phyloP scores from a whole-genome alignment of 2,329 filamentous ascomycete genomes.

The Epichloe typhina region DNA sequence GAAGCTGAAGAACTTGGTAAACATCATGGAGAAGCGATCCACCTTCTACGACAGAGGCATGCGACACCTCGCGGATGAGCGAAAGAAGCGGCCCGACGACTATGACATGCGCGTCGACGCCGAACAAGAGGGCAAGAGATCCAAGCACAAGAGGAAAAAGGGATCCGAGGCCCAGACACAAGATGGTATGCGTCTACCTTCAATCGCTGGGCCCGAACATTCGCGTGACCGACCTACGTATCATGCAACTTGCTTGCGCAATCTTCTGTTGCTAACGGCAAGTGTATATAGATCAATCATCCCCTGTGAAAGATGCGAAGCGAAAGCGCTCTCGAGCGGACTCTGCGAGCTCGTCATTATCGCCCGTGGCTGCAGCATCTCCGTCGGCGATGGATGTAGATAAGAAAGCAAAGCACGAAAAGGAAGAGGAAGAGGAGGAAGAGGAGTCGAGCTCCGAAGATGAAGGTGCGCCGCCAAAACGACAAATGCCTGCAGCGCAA shows the following conservation, averaged over 20 bases:
- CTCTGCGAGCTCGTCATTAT: conserved; percentile 46
- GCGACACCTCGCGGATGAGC: conserved; percentile 51
- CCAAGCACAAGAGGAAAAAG: conserved; percentile 70
- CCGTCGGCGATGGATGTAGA: too few relatives aligned
- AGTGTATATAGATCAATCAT: conserved; percentile 33
- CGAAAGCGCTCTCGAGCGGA: conserved; percentile 39
- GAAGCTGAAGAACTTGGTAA: conserved; percentile 49
- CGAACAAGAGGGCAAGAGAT: conserved; percentile 40
- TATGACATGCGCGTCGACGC: conserved; percentile 33
- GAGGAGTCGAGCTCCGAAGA: too few relatives aligned
- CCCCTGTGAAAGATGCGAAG: conserved; percentile 39
- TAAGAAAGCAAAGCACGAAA: too few relatives aligned
- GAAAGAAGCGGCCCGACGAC: conserved; percentile 49
- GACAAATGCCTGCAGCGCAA: too few relatives aligned
- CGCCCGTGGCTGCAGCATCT: too few relatives aligned
- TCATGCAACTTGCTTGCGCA: not conserved
- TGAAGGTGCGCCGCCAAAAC: too few relatives aligned
- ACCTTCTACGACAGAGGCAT: conserved; percentile 60
- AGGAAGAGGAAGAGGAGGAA: too few relatives aligned
- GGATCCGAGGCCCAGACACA: conserved; percentile 42
- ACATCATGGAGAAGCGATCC: conserved; percentile 53
- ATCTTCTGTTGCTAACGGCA: not conserved
- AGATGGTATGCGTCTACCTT: conserved; percentile 3
- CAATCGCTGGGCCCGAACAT: not conserved
- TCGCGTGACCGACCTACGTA: not conserved